phyloP scores from a whole-genome alignment of 2,329 filamentous ascomycete genomes.

The Alternaria hordeiaustralica region DNA sequence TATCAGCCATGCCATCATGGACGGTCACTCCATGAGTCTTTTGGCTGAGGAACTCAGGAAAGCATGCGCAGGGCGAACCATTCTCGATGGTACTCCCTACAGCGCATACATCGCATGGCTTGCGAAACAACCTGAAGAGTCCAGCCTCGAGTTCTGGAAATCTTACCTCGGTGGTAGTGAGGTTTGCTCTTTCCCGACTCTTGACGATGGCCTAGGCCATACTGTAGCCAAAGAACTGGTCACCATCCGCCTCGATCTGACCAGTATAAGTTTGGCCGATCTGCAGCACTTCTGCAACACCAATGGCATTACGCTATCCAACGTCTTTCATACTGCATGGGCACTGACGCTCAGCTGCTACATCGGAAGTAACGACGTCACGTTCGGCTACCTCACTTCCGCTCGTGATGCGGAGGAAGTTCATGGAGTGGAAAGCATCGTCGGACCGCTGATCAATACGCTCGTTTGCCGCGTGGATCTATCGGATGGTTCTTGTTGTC shows the following conservation, averaged over 20 bases:
- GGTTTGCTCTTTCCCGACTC: constrained; percentile 41
- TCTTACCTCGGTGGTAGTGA: constrained; percentile 39
- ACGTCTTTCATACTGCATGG: constrained; percentile 53
- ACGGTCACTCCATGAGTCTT: constrained; percentile 43
- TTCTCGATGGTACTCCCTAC: constrained; percentile 35
- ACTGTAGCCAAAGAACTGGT: constrained; percentile 26
- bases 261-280: constrained; percentile 33
- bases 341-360: constrained; percentile 48
- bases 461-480: constrained; percentile 54
- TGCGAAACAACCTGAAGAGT: constrained; percentile 30
- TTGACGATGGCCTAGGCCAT: constrained; percentile 29
- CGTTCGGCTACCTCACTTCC: constrained; percentile 55
- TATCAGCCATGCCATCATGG: constrained; percentile 47
- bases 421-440: constrained; percentile 49
- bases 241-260: constrained; percentile 39
- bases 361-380: constrained; percentile 47
- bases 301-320: constrained; percentile 57
- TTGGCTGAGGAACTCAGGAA: constrained; percentile 35
- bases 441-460: constrained; percentile 58
- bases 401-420: constrained; percentile 51
- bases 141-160: constrained; percentile 42
- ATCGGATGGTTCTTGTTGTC: constrained; percentile 31
- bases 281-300: constrained; percentile 50
- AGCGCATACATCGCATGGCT: constrained; percentile 44
- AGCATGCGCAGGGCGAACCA: constrained; percentile 34